Evolutionary conservation across 2,329 filamentous ascomycete genomes (phyloP).

Genomic region (Fusarium floridanum): DNA sequence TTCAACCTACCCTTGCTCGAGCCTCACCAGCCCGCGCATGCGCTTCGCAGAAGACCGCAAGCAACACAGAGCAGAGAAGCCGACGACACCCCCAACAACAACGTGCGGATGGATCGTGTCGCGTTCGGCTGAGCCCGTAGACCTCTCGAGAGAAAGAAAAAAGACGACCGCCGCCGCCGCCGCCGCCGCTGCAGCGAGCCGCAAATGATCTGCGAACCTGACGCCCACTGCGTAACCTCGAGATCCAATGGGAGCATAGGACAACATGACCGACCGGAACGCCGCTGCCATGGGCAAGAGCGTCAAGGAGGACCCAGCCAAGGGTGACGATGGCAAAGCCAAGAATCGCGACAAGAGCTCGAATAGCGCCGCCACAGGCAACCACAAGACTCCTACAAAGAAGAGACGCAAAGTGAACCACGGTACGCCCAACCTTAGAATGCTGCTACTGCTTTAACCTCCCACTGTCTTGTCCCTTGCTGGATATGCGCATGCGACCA

Average conservation of each 20-base stretch:
- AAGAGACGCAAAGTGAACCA: constrained; percentile 92
- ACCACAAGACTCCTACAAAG: constrained; percentile 77
- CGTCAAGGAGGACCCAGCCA: constrained; percentile 45
- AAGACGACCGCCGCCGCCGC: constrained; percentile 42
- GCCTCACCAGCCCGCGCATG: constrained; percentile 25
- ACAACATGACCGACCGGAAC: constrained; percentile 52
- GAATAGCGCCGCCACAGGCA: constrained; percentile 41
- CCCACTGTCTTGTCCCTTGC: background rate
- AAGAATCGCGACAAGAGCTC: constrained; percentile 48
- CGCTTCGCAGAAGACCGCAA: constrained; percentile 7
- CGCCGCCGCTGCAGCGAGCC: constrained; percentile 48
- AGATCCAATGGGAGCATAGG: constrained; percentile 51
- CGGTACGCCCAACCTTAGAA: constrained; percentile 68
- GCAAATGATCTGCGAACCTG: constrained; percentile 50
- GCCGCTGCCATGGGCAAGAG: constrained; percentile 51
- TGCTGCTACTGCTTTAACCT: background rate
- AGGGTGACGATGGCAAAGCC: constrained; percentile 47
- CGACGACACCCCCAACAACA: constrained; percentile 10
- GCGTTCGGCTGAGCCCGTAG: constrained; percentile 43
- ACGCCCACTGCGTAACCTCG: constrained; percentile 50
- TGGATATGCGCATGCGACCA: constrained; percentile 18
- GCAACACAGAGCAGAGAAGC: constrained; percentile 26
- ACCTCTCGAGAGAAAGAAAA: constrained; percentile 16
- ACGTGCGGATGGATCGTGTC: constrained; percentile 40
- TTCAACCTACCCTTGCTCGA: background rate